phyloP scores from a whole-genome alignment of 1,284 basidiomycete genomes.

The Trichosporon ovoides region DNA sequence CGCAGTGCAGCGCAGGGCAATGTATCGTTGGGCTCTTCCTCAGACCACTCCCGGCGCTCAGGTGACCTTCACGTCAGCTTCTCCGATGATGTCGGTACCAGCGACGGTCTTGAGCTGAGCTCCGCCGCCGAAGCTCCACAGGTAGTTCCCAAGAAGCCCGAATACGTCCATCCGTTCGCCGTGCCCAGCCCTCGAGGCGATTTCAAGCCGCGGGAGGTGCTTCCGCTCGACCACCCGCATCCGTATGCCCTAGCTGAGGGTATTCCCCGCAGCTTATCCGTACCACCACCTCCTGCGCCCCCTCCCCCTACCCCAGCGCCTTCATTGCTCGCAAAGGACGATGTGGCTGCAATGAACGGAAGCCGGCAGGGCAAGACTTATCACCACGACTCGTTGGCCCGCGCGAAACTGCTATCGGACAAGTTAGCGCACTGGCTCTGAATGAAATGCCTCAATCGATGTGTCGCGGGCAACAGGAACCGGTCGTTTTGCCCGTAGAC shows the following conservation, averaged over 20 bases:
- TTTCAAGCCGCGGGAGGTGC: neutral
- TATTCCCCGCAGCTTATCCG: neutral
- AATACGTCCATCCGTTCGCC: neutral
- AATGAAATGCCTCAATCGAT: too few species aligned
- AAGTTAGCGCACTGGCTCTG: too few species aligned
- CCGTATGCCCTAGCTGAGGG: neutral
- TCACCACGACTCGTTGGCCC: too few species aligned
- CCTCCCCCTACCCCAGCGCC: neutral
- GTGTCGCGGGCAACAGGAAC: too few species aligned
- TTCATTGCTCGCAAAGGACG: too few species aligned
- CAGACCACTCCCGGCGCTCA: too few species aligned
- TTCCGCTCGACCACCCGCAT: neutral
- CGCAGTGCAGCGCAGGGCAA: neutral
- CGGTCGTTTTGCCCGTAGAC: too few species aligned
- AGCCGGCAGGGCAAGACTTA: too few species aligned
- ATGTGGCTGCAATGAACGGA: too few species aligned
- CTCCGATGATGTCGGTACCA: neutral
- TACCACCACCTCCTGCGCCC: neutral
- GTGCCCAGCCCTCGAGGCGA: neutral
- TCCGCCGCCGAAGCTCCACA: neutral
- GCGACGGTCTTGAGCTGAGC: too few species aligned
- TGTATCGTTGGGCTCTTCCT: too few species aligned
- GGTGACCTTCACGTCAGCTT: neutral
- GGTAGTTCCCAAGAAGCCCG: neutral
- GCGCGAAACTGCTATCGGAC: too few species aligned